phyloP scores from a whole-genome alignment of 495 filamentous ascomycete genomes.

The Extremus antarcticus region DNA sequence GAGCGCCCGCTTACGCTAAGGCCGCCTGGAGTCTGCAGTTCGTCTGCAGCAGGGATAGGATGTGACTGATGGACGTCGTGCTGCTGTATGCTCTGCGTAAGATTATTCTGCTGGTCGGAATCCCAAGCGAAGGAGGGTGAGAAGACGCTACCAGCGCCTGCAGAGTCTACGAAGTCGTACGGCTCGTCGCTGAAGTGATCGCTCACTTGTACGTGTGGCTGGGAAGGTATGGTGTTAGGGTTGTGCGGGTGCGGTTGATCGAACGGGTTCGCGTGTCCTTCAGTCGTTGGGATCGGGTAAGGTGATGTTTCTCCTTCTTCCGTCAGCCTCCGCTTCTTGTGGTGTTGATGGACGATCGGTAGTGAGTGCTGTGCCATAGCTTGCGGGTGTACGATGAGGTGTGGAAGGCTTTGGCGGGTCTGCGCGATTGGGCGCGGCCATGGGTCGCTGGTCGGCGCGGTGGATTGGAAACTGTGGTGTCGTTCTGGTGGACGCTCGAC shows the following conservation, averaged over 20 bases:
- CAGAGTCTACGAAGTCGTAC: too few relatives aligned
- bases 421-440: background rate
- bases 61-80: background rate
- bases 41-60: slow-evolving; percentile 43
- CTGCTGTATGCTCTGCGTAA: slow-evolving; percentile 31
- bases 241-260: background rate
- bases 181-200: slow-evolving; percentile 19
- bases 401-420: background rate
- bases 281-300: background rate
- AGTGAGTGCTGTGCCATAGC: slow-evolving; percentile 14
- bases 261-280: background rate
- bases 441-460: background rate
- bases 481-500: background rate
- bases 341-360: background rate
- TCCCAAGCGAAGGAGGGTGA: slow-evolving; percentile 34
- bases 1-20: slow-evolving; percentile 21
- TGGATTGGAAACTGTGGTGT: background rate
- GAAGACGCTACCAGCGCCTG: slow-evolving; percentile 30
- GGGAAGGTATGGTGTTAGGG: background rate
- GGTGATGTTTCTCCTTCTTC: background rate
- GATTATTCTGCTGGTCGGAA: background rate
- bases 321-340: slow-evolving; percentile 7
- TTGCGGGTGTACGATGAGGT: slow-evolving; percentile 8
- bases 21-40: slow-evolving; percentile 28
- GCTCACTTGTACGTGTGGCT: background rate